A percentile compares a stretch with the other conserved stretches of the same genome.
phyloP scores from a whole-genome alignment of 345 rosid genomes.

The Pistacia integerrima region DNA sequence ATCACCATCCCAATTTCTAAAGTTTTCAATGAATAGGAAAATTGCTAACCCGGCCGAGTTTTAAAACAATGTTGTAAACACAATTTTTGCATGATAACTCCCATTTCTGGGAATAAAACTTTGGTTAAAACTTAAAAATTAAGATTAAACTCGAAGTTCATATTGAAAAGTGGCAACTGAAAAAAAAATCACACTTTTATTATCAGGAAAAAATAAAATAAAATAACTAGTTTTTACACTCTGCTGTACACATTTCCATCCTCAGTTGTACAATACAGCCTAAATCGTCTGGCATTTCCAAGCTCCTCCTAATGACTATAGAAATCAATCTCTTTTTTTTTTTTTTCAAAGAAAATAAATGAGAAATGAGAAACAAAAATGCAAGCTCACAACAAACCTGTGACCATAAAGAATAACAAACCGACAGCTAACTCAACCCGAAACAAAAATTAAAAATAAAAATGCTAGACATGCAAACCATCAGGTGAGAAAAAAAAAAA shows the following conservation, averaged over 20 bases:
- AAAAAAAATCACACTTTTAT: slow-evolving; percentile 46
- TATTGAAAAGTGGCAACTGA: not conserved
- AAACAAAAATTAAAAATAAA: not conserved
- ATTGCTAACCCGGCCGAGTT: too few relatives aligned
- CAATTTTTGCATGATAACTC: too few relatives aligned
- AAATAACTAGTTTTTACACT: slow-evolving; percentile 38
- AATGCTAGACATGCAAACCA: slow-evolving; percentile 38
- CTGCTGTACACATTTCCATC: slow-evolving; percentile 63
- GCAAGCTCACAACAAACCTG: slow-evolving; percentile 62
- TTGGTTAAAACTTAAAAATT: too few relatives aligned
- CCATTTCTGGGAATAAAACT: too few relatives aligned
- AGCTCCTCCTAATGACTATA: slow-evolving; percentile 28
- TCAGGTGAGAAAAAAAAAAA: slow-evolving; percentile 26
- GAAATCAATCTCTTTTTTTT: slow-evolving; percentile 22
- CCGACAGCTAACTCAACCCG: slow-evolving; percentile 42
- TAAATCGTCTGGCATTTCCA: slow-evolving; percentile 41
- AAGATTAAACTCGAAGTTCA: not conserved
- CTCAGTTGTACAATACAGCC: slow-evolving; percentile 43
- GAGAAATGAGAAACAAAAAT: slow-evolving; percentile 28
- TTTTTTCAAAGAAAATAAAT: slow-evolving; percentile 20
- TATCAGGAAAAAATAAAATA: slow-evolving; percentile 27
- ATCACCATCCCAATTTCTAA: too few relatives aligned
- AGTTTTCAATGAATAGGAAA: too few relatives aligned
- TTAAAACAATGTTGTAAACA: too few relatives aligned
- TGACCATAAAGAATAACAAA: slow-evolving; percentile 46